Conservation (phyloP, 2,329 filamentous ascomycete genomes). For the Calonectria montana region DNA sequence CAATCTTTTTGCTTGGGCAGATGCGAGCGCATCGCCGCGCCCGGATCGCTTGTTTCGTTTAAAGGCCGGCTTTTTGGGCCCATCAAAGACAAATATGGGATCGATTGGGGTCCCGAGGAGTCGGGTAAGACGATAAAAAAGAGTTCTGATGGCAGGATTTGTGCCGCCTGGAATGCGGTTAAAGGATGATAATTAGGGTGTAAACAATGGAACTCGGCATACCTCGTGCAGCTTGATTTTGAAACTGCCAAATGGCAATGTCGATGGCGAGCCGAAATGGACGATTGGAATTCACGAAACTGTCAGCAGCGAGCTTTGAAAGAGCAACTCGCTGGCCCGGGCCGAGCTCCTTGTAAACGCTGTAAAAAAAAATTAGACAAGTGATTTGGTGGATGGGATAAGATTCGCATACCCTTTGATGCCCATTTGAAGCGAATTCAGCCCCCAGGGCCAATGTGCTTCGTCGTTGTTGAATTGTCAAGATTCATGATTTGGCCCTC, state of each 20-base stretch:
- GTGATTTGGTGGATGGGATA: fast-evolving
- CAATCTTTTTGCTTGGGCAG: conserved; percentile 83
- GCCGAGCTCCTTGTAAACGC: conserved; percentile 92
- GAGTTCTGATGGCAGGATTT: conserved; percentile 89
- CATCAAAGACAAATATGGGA: conserved; percentile 91
- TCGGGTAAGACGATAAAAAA: conserved; percentile 90
- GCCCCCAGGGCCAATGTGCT: conserved; percentile 20
- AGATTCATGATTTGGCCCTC: conserved; percentile 35
- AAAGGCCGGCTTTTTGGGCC: conserved; percentile 83
- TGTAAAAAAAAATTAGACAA: conserved; percentile 50
- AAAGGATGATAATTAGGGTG: conserved; percentile 7
- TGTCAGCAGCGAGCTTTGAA: conserved; percentile 82
- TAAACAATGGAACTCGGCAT: conserved; percentile 7
- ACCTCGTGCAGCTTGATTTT: conserved; percentile 85
- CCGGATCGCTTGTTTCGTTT: conserved; percentile 86
- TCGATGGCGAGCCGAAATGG: conserved; percentile 92
- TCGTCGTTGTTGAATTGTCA: conserved; percentile 18
- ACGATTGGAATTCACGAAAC: conserved; percentile 75
- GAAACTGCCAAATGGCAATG: conserved; percentile 97
- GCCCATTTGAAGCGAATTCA: conserved; percentile 60
- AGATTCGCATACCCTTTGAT: conserved; percentile 67
- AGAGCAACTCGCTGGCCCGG: conserved; percentile 82
- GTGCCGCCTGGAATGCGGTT: conserved; percentile 70
- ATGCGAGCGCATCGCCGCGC: conserved; percentile 73
- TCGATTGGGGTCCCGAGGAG: conserved; percentile 83